Evolutionary conservation across 495 filamentous ascomycete genomes (phyloP), one percentile per base, ranked within the genome.

Genomic region (Talaromyces ruber): DNA sequence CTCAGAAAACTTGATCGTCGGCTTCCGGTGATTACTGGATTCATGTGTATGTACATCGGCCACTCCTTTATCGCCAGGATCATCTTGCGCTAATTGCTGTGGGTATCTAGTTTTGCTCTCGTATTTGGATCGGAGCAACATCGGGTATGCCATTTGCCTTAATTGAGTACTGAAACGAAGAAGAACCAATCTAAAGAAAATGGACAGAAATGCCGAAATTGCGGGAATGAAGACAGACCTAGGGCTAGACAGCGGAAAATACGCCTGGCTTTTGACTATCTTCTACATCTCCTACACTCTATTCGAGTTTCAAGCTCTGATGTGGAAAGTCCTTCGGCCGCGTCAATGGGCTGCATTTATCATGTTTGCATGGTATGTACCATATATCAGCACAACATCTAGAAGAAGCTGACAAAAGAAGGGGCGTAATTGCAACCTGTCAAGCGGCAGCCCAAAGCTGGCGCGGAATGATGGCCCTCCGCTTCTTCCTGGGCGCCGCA

Each of bases 231-330:
- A 71, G 21, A 71, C 79, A 18, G 83, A 86, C 63, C 71, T 87
- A 16, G 51, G 74, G 26, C 74, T 88, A 18, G 67, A 70, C 2
- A 75, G 81, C 22, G 74, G 77, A 12, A 70, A 72, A 39, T 88
- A 87, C 61, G 70, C 86, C 65, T 95, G 89, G 89, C 76, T 93
- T 18, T 73, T 93, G 52, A 92, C 88, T 0, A 86, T 90, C 34
- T 94, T 93, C 67, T 93, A 93, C 67, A 88, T 82, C 16, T 68
- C 77, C 22, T 77, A 78, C 51, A 83, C 84, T 29, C 34, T 86
- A 9, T 91, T 91, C 61, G 86, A 91, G 72, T 87, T 86, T 74
- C 75, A 81, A 54, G 83, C 84, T 0, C 64, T 92, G 29, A 86
- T 90, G 82, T 92, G 87, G 83, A 90, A 90, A 67, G 67, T 88